phyloP scores from a whole-genome alignment of 495 filamentous ascomycete species.

The Penicillium daleae region DNA sequence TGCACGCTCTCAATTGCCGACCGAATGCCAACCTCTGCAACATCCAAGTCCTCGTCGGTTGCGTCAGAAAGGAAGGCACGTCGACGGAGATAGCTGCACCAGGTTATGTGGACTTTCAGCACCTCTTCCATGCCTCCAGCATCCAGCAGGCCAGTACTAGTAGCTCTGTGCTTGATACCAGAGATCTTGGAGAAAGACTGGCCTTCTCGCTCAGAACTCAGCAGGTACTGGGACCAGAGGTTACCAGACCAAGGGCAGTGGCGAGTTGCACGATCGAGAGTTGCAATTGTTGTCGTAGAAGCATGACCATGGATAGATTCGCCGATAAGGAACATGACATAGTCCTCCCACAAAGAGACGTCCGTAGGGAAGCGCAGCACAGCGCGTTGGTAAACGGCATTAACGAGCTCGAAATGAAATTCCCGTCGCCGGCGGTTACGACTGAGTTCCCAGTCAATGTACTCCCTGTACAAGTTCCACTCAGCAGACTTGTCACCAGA shows the following conservation, averaged over 20 bases:
- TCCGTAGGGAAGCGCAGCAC: conserved; percentile 69
- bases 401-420: conserved; percentile 64
- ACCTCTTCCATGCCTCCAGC: conserved; percentile 79
- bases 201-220: conserved; percentile 76
- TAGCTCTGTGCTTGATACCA: conserved; percentile 88
- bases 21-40: conserved; percentile 86
- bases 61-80: conserved; percentile 75
- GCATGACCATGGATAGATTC: conserved; percentile 42
- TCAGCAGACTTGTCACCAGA: conserved; percentile 60
- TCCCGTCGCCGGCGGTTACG: conserved; percentile 57
- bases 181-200: conserved; percentile 79
- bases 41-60: conserved; percentile 85
- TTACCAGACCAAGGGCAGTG: conserved; percentile 92
- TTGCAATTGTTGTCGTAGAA: conserved; percentile 48
- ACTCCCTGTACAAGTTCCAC: conserved; percentile 66
- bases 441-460: conserved; percentile 80
- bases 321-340: conserved; percentile 69
- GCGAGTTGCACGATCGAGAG: conserved; percentile 75
- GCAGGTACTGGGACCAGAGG: conserved; percentile 86
- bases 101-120: conserved; percentile 84
- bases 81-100: conserved; percentile 90
- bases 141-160: conserved; percentile 76
- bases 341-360: conserved; percentile 77
- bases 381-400: conserved; percentile 78
- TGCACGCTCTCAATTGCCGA: conserved; percentile 82